Evolutionary conservation across 371 early-diverging fungal species (phyloP).

Genomic region (Zychaea mexicana): DNA sequence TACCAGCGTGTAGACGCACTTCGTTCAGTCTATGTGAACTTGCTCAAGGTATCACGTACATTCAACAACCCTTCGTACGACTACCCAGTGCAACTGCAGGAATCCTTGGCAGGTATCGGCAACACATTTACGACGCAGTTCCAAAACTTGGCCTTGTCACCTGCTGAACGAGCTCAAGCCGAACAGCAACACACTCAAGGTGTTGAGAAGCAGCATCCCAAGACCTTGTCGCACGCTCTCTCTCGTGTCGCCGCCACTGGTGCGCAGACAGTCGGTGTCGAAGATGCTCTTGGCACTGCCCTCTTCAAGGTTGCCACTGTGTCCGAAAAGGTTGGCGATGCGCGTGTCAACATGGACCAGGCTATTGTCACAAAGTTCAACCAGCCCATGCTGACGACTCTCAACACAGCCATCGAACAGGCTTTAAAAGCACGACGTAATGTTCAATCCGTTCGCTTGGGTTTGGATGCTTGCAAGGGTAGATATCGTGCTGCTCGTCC

Average conservation of each 20-base stretch:
- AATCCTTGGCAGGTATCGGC: constrained; percentile 70
- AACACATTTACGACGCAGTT: constrained; percentile 64
- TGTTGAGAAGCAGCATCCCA: constrained; percentile 47
- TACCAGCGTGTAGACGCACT: constrained; percentile 68
- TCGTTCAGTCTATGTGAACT: constrained; percentile 62
- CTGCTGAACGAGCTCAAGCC: constrained; percentile 48
- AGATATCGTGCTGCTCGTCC: constrained; percentile 71
- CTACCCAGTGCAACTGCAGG: constrained; percentile 78
- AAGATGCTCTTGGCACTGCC: constrained; percentile 82
- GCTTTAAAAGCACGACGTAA: constrained; percentile 85
- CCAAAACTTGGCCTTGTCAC: constrained; percentile 59
- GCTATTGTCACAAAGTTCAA: constrained; percentile 73
- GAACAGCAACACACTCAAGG: constrained; percentile 22
- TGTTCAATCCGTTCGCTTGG: constrained; percentile 77
- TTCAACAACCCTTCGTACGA: constrained; percentile 75
- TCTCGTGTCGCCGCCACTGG: constrained; percentile 68
- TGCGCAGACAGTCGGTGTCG: constrained; percentile 67
- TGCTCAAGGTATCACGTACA: constrained; percentile 76
- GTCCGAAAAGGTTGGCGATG: constrained; percentile 82
- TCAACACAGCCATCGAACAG: constrained; percentile 75
- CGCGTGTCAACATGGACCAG: constrained; percentile 74
- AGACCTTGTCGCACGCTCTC: constrained; percentile 75
- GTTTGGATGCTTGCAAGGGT: constrained; percentile 84
- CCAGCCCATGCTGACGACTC: constrained; percentile 69
- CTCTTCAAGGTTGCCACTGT: constrained; percentile 81